Conservation (phyloP, 768 basidiomycete genomes). For the Lactarius quietus region DNA sequence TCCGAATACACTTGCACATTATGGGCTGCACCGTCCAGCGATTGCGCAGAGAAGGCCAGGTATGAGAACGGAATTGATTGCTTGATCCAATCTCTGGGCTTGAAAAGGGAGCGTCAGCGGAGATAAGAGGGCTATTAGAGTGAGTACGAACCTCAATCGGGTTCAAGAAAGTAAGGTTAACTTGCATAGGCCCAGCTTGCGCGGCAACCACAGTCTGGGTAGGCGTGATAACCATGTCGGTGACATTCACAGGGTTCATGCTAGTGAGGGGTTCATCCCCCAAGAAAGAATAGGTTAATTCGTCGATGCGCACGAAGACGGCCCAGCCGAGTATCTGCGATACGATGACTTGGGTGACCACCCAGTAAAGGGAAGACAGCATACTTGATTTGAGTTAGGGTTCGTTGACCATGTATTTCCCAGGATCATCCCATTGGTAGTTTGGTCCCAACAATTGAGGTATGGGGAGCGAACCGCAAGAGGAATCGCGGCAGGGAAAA, state of each 20-base stretch:
- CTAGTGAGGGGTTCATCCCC: neutral
- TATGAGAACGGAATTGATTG: conserved; percentile 43
- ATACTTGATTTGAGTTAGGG: neutral
- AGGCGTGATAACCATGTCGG: conserved; percentile 33
- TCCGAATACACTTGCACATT: conserved; percentile 37
- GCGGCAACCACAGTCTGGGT: conserved; percentile 36
- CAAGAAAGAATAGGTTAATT: conserved; percentile 25
- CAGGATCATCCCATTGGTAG: conserved; percentile 6
- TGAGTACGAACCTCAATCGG: conserved; percentile 35
- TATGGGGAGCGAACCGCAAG: conserved; percentile 32
- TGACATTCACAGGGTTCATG: conserved; percentile 25
- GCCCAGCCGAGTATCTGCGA: conserved; percentile 22
- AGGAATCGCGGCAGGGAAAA: conserved; percentile 29
- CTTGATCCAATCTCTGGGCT: conserved; percentile 37
- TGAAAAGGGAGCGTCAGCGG: neutral
- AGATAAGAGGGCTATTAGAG: neutral
- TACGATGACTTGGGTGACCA: neutral
- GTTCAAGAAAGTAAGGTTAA: conserved; percentile 39
- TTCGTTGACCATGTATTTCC: conserved; percentile 26
- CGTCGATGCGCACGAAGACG: conserved; percentile 19
- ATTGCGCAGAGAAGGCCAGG: conserved; percentile 31
- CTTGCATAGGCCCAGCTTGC: conserved; percentile 36
- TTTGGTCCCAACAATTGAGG: conserved; percentile 27
- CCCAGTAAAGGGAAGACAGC: neutral
- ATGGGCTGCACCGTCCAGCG: conserved; percentile 35